phyloP scores from a whole-genome alignment of 2,329 filamentous ascomycete species.

The Colletotrichum costaricense region DNA sequence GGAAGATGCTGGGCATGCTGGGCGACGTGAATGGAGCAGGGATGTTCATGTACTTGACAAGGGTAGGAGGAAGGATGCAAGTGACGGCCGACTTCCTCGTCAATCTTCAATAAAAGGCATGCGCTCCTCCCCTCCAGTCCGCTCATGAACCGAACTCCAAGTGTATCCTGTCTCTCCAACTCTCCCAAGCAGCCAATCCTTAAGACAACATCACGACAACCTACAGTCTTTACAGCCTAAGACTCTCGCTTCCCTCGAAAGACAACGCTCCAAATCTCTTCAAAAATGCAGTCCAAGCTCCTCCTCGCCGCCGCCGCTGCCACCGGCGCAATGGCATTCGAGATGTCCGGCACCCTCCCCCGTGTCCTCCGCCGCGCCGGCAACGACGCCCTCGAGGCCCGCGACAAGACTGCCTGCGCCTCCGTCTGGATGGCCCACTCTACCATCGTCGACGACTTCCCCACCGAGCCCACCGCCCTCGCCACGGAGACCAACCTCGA shows the following conservation, averaged over 20 bases:
- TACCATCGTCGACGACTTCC: conserved; percentile 34
- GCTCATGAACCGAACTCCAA: background rate
- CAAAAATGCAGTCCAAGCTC: conserved; percentile 30
- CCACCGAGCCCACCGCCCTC: conserved; percentile 35
- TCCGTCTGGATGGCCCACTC: conserved; percentile 34
- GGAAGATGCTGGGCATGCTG: background rate
- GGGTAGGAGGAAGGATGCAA: background rate
- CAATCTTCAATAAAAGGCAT: background rate
- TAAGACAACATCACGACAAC: background rate
- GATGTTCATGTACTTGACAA: background rate
- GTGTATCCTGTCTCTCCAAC: background rate
- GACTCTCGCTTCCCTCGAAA: background rate
- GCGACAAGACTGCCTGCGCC: conserved; percentile 20
- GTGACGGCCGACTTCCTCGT: background rate
- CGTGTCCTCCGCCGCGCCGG: conserved; percentile 14
- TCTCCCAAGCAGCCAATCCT: background rate
- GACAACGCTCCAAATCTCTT: background rate
- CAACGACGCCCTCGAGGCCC: conserved; percentile 3
- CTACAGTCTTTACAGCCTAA: background rate
- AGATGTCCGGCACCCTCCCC: conserved; percentile 24
- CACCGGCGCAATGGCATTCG: conserved; percentile 17
- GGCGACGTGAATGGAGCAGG: background rate
- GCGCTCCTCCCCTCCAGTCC: background rate
- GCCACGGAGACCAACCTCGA: conserved; percentile 38
- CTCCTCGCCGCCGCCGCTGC: conserved; percentile 15